Conservation (phyloP, 805 yeast species). For the Barnettozyma botsteinii region DNA sequence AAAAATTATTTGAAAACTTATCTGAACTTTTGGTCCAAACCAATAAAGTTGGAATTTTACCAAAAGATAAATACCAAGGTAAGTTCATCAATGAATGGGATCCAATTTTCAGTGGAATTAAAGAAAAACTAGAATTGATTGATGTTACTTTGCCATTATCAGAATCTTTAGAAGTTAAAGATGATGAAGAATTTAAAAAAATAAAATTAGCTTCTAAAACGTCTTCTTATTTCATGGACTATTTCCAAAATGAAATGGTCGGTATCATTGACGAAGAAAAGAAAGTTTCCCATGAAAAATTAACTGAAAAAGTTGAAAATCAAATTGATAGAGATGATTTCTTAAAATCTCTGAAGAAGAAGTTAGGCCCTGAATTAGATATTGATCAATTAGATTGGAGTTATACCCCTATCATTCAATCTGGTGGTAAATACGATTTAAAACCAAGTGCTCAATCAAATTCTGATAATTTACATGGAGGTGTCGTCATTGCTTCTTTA, state of each 20-base stretch:
- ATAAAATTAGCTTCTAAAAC: constrained; percentile 70
- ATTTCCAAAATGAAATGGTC: constrained; percentile 84
- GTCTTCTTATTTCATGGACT: constrained; percentile 72
- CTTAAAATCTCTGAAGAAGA: constrained; percentile 49
- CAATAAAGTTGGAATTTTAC: constrained; percentile 56
- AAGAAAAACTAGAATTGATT: constrained; percentile 37
- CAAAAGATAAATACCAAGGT: constrained; percentile 76
- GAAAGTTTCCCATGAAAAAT: constrained; percentile 62
- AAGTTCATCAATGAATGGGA: constrained; percentile 82
- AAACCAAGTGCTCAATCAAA: constrained; percentile 78
- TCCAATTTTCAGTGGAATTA: constrained; percentile 33
- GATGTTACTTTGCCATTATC: constrained; percentile 54
- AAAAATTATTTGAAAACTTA: constrained; percentile 55
- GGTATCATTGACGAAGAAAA: constrained; percentile 80
- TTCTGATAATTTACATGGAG: constrained; percentile 57
- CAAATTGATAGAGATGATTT: constrained; percentile 77
- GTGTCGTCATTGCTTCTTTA: constrained; percentile 76
- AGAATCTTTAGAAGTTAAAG: constrained; percentile 65
- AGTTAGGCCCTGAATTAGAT: constrained; percentile 64
- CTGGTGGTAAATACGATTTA: constrained; percentile 81
- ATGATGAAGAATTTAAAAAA: constrained; percentile 64
- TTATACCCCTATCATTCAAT: constrained; percentile 83
- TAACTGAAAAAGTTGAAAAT: constrained; percentile 72
- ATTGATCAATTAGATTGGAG: constrained; percentile 84
- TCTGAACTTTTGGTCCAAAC: constrained; percentile 37